Conservation (phyloP, 1,284 basidiomycete genomes). For the Xerocomus nothofagi region DNA sequence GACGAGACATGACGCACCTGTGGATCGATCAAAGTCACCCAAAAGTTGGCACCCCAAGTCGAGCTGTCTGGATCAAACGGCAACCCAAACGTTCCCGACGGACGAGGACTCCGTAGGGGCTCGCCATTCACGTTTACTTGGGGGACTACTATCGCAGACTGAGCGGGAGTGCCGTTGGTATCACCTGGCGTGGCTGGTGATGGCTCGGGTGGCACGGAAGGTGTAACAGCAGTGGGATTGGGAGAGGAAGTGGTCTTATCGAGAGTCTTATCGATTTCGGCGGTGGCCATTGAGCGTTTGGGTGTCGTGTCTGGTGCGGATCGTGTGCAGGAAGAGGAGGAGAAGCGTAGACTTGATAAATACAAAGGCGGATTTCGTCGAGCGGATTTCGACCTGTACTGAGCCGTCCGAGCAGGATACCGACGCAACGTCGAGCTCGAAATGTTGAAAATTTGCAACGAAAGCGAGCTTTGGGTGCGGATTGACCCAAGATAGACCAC, state of each 20-base stretch:
- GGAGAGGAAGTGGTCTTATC: constrained; percentile 22
- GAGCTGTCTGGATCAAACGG: constrained; percentile 32
- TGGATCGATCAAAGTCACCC: constrained; percentile 82
- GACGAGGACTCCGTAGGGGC: constrained; percentile 33
- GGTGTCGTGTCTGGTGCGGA: constrained; percentile 7
- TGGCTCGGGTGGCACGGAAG: constrained; percentile 7
- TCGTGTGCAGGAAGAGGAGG: constrained; percentile 9
- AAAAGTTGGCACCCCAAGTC: constrained; percentile 78
- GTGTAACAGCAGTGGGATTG: neutral
- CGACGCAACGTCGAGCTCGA: constrained; percentile 14
- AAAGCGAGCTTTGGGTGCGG: constrained; percentile 23
- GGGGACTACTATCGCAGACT: constrained; percentile 29
- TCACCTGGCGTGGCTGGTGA: constrained; percentile 7
- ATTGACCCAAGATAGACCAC: constrained; percentile 24
- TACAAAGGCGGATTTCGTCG: constrained; percentile 20
- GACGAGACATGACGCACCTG: constrained; percentile 49
- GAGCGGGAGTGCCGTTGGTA: constrained; percentile 18
- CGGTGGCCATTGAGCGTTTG: constrained; percentile 23
- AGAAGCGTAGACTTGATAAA: constrained; percentile 8
- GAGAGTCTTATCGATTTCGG: constrained; percentile 26
- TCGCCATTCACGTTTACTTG: constrained; percentile 38
- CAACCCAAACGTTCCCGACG: constrained; percentile 23
- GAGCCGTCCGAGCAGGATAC: constrained; percentile 11
- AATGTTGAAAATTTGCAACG: constrained; percentile 31
- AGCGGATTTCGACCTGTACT: constrained; percentile 7